Conservation (phyloP, 1,284 basidiomycete species). For the Polyporus tsugae region DNA sequence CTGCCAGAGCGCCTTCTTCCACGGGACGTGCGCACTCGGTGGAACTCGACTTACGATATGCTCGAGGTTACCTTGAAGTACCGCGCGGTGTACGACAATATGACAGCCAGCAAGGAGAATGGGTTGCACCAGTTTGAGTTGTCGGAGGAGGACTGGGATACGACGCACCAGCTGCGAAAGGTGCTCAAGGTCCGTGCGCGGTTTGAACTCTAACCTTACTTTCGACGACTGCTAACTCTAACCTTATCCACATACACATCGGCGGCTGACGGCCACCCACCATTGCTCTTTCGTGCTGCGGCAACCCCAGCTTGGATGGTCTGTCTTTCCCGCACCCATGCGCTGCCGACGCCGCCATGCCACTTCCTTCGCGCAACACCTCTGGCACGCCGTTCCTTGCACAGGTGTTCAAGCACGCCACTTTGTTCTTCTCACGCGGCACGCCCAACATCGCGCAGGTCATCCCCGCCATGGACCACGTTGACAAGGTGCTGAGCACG, state of each 20-base stretch:
- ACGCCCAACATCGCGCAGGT: slow-evolving; percentile 39
- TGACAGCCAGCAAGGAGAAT: slow-evolving; percentile 25
- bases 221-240: no score
- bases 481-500: slow-evolving; percentile 34
- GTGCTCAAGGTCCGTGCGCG: slow-evolving; percentile 36
- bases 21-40: slow-evolving; percentile 40
- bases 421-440: slow-evolving; percentile 39
- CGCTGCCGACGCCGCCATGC: no score
- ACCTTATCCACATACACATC: no score
- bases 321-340: no score
- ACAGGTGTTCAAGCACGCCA: slow-evolving; percentile 42
- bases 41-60: no score
- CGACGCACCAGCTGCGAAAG: slow-evolving; percentile 37
- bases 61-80: slow-evolving; percentile 38
- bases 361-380: no score
- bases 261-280: no score
- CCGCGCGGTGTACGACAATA: slow-evolving; percentile 26
- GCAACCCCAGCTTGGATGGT: no score
- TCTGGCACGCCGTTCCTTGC: no score
- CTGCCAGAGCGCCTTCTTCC: slow-evolving; percentile 39
- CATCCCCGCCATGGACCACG: slow-evolving; percentile 40
- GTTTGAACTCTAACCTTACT: neutral
- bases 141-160: no score
- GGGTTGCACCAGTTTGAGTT: slow-evolving; percentile 29
- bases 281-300: no score